These are phyloP conservation scores for Apostasia shenzhenica DNA, from an alignment of 106 monocot species.

Conservation along the genomic window DNA sequence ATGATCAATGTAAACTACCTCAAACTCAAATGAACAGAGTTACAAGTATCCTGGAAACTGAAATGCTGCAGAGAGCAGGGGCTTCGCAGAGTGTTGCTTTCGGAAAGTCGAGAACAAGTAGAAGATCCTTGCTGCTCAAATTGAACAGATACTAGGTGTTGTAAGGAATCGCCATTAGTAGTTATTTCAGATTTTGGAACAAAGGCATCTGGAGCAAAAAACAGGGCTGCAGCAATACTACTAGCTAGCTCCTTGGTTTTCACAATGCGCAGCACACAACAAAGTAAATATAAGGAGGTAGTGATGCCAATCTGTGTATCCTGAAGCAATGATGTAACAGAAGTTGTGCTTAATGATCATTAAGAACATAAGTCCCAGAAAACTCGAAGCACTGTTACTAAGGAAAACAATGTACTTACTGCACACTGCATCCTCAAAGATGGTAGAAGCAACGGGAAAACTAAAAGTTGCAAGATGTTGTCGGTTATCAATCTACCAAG, in stretches of 20 bases:
- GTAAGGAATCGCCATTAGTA: slow-evolving; percentile 42
- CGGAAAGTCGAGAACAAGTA: slow-evolving; percentile 10
- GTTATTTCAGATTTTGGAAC: slow-evolving; percentile 17
- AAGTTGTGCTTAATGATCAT: slow-evolving; percentile 4
- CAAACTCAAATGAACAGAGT: slow-evolving; percentile 8
- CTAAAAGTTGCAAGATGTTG: slow-evolving; percentile 61
- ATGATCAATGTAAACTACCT: slow-evolving; percentile 3
- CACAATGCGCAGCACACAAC: slow-evolving; percentile 88
- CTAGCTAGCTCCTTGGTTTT: slow-evolving; percentile 87
- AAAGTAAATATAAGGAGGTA: slow-evolving; percentile 82
- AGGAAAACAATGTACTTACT: slow-evolving; percentile 35
- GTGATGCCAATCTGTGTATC: slow-evolving; percentile 44
- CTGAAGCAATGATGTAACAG: slow-evolving; percentile 25
- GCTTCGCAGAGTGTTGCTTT: background rate
- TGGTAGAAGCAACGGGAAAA: slow-evolving; percentile 87
- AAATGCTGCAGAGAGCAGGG: slow-evolving; percentile 2
- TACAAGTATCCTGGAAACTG: slow-evolving; percentile 13
- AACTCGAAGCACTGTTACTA: no score
- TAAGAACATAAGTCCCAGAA: background rate
- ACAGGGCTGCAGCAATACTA: slow-evolving; percentile 67
- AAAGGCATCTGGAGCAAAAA: slow-evolving; percentile 45
- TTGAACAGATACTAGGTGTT: slow-evolving; percentile 16
- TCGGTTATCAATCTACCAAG: slow-evolving; percentile 84
- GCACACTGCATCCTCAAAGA: slow-evolving; percentile 41
- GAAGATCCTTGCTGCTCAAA: slow-evolving; percentile 17